Evolutionary conservation across 2,329 filamentous ascomycete species (phyloP).

Genomic region (Plenodomus tracheiphilus): DNA sequence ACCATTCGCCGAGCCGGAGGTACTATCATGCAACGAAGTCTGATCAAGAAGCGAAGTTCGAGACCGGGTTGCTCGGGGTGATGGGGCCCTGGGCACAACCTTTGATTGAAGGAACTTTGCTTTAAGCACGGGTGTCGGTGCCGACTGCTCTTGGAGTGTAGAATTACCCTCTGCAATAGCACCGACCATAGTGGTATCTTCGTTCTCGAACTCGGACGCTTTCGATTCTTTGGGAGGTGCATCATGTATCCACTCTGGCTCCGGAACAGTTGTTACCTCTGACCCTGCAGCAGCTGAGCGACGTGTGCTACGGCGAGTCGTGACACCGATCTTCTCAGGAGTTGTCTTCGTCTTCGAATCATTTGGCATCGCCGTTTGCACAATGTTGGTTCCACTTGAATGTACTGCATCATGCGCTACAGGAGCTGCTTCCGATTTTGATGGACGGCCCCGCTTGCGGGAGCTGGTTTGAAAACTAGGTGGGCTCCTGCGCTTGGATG

Average conservation of each 20-base stretch:
- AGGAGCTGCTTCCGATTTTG: not conserved
- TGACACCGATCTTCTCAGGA: not conserved
- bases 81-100: not conserved
- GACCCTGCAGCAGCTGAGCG: not conserved
- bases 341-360: too few relatives aligned
- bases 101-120: not conserved
- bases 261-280: not conserved
- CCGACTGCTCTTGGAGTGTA: not conserved
- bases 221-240: not conserved
- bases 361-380: not conserved
- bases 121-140: not conserved
- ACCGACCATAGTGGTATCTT: not conserved
- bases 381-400: not conserved
- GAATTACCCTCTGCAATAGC: too few relatives aligned
- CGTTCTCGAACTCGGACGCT: not conserved
- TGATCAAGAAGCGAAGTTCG: not conserved
- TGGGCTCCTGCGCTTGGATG: conserved; percentile 22
- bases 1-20: not conserved
- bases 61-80: not conserved
- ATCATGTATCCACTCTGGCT: not conserved
- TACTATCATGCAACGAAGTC: not conserved
- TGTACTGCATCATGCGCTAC: not conserved
- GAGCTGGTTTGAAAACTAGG: not conserved
- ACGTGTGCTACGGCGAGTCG: not conserved
- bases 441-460: not conserved